Evolutionary conservation across 805 yeast genomes (phyloP).

Genomic region (Candida glaebosa): DNA sequence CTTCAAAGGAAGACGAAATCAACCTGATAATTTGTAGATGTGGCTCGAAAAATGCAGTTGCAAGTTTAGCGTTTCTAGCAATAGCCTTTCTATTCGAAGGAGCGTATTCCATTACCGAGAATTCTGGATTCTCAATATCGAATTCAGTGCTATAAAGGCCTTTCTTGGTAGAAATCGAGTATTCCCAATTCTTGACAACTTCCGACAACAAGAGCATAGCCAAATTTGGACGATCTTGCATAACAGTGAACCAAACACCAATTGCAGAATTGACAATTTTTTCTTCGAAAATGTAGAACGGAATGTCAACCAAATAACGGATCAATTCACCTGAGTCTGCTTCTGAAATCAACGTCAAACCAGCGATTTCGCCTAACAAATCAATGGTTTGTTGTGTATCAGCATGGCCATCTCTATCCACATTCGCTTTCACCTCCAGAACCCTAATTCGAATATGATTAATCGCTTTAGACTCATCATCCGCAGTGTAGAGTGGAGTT

Average conservation of each 20-base stretch:
- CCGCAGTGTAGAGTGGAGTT: constrained; percentile 22
- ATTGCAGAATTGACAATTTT: constrained; percentile 60
- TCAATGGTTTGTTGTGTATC: constrained; percentile 29
- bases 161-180: constrained; percentile 49
- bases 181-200: constrained; percentile 66
- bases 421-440: constrained; percentile 11
- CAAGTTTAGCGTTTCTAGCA: constrained; percentile 47
- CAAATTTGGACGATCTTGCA: constrained; percentile 60
- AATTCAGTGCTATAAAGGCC: constrained; percentile 62
- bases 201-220: constrained; percentile 64
- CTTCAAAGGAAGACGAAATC: constrained; percentile 74
- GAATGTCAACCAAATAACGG: constrained; percentile 57
- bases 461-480: constrained; percentile 26
- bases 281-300: constrained; percentile 65
- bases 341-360: constrained; percentile 29
- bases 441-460: constrained; percentile 26
- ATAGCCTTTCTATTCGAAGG: constrained; percentile 71
- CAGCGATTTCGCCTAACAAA: constrained; percentile 45
- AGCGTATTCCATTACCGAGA: constrained; percentile 77
- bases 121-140: constrained; percentile 61
- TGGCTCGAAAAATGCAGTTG: constrained; percentile 54
- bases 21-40: constrained; percentile 67
- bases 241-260: constrained; percentile 76
- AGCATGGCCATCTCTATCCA: constrained; percentile 9
- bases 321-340: constrained; percentile 45